Conservation (phyloP, 2,329 filamentous ascomycete genomes). For the Paraphoma sp. region DNA sequence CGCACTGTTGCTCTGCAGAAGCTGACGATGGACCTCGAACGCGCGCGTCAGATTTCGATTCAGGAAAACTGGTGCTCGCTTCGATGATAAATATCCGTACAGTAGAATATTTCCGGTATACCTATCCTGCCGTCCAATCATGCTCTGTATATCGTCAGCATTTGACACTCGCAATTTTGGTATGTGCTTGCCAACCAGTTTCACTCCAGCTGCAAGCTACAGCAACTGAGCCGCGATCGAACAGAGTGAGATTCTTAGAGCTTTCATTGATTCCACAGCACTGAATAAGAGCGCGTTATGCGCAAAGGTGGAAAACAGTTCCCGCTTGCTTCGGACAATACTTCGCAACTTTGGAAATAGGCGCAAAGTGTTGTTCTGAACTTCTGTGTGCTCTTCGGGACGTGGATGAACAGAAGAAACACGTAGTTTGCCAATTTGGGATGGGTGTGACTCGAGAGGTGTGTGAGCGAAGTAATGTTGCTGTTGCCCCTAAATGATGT, state of each 20-base stretch:
- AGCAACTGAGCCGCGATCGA: neutral
- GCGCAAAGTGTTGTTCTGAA: too few relatives aligned
- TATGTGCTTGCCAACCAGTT: neutral
- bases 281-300: conserved; percentile 1
- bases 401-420: too few relatives aligned
- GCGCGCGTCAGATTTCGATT: conserved; percentile 31
- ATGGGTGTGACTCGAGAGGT: too few relatives aligned
- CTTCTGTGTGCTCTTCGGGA: too few relatives aligned
- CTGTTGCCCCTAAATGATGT: too few relatives aligned
- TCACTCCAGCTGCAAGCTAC: conserved; percentile 1
- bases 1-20: conserved; percentile 4
- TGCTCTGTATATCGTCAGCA: conserved; percentile 19
- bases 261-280: neutral
- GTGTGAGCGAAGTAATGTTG: too few relatives aligned
- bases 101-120: conserved; percentile 33
- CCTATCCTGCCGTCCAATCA: conserved; percentile 26
- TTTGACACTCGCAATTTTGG: neutral
- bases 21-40: conserved; percentile 24
- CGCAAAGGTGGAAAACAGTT: neutral
- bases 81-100: conserved; percentile 31
- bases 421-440: too few relatives aligned
- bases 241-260: neutral
- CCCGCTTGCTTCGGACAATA: too few relatives aligned
- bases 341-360: too few relatives aligned
- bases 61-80: conserved; percentile 30